Percentiles rank a stretch among this genome's conserved stretches.
Evolutionary conservation across 1,284 basidiomycete genomes (phyloP).

Genomic region (Tausonia pullulans): DNA sequence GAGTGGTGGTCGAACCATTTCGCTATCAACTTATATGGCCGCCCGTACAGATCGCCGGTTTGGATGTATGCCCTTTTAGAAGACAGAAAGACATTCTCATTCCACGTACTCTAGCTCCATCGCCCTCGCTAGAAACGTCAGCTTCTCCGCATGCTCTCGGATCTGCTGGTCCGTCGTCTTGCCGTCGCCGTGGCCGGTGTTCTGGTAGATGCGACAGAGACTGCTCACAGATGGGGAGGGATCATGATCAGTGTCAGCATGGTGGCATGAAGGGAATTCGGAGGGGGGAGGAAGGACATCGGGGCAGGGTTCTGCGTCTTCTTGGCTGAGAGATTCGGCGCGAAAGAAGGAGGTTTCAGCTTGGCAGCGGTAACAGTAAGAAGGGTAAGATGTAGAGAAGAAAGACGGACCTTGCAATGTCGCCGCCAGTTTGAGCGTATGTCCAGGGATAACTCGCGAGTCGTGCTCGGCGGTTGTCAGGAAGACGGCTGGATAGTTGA

Average conservation of each 20-base stretch:
- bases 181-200: slow-evolving; percentile 15
- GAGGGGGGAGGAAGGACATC: not conserved
- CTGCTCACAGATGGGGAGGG: not conserved
- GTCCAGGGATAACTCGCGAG: slow-evolving; percentile 15
- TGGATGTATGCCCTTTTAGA: too few relatives aligned
- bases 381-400: not conserved
- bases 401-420: slow-evolving; percentile 7
- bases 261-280: not conserved
- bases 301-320: not conserved
- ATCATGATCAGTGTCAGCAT: not conserved
- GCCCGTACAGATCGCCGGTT: too few relatives aligned
- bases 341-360: not conserved
- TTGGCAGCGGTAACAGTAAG: not conserved
- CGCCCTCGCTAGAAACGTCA: slow-evolving; percentile 8
- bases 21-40: too few relatives aligned
- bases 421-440: slow-evolving; percentile 12
- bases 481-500: slow-evolving; percentile 3
- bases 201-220: slow-evolving; percentile 3
- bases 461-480: slow-evolving; percentile 16
- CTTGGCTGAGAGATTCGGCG: not conserved
- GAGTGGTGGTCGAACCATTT: too few relatives aligned
- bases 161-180: slow-evolving; percentile 10
- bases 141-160: slow-evolving; percentile 5
- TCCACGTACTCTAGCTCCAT: not conserved
- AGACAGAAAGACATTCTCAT: not conserved